Evolutionary conservation across 768 basidiomycete genomes (phyloP), one percentile per base, ranked within the genome.

Genomic region (Hypholoma fasciculare): DNA sequence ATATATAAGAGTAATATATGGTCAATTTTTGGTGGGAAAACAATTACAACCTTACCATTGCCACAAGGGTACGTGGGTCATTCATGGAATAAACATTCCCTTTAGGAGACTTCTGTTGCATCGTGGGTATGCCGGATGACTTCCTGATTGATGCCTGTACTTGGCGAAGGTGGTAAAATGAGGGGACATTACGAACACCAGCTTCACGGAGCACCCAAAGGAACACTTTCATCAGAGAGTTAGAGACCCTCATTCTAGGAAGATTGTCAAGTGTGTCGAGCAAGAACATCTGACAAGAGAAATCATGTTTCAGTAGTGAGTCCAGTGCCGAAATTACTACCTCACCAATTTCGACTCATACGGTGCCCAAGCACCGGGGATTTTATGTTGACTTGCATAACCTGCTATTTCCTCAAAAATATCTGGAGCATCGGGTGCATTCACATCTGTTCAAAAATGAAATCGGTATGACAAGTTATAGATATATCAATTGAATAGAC

Each of bases 51-150:
- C 61, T 57, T 47, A 72, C 68, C 54, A 67, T 69, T 37, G 68
- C 65, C 17, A 73, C 58, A 6, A 70, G 27, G 19, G 58, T 40
- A 9, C 59, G 27, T 12, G 65, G 60, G 59, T 70, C 67, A 61
- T 74, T 74, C 52, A 73, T 64, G 8, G 62, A 74, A 51, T 63
- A 73, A 0, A 46, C 19, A 60, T 72, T 72, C 6, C 70, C 71
- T 51, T 66, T 64, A 2, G 62, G 60, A 38, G 69, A 68, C 39
- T 43, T 61, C 2, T 49, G 61, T 4, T 61, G 58, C 14, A 58
- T 52, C 3, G 69, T 69, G 47, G 58, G 59, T n/a, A 69, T 55
- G 1, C 66, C 66, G 17, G 36, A 56, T 19, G 37, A 38, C 2
- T 60, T 47, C 9, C 62, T 62, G 8, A 71, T 52, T 12, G 57